A percentile compares a stretch with the other conserved stretches of the same genome.
These are phyloP conservation scores for Nakazawaea sp. DNA, from an alignment of 805 yeast genomes.

Conservation along the genomic window DNA sequence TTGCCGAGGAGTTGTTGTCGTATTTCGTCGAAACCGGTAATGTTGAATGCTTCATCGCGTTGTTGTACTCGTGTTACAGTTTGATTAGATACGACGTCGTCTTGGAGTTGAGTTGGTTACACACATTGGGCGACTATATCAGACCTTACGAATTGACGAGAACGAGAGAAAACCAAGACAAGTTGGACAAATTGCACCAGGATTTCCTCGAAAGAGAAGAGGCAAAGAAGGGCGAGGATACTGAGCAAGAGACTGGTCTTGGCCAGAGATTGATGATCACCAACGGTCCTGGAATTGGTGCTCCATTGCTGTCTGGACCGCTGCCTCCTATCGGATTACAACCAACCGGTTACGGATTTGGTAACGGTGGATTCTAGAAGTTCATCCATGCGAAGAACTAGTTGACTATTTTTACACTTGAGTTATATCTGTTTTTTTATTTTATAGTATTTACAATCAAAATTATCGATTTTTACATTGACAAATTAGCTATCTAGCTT, in stretches of 20 bases:
- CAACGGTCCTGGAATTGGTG: slow-evolving; percentile 50
- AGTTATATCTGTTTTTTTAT: too few species aligned
- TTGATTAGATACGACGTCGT: slow-evolving; percentile 77
- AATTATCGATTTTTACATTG: too few species aligned
- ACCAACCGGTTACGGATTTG: slow-evolving; percentile 68
- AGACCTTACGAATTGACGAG: slow-evolving; percentile 89
- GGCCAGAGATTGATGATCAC: slow-evolving; percentile 79
- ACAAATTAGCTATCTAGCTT: too few species aligned
- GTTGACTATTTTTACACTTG: too few species aligned
- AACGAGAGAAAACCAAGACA: slow-evolving; percentile 70
- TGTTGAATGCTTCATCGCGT: slow-evolving; percentile 89
- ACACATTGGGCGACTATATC: slow-evolving; percentile 72
- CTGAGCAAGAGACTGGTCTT: slow-evolving; percentile 34
- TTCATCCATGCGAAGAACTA: too few species aligned
- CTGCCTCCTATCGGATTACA: slow-evolving; percentile 48
- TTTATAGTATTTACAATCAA: too few species aligned
- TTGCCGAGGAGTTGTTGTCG: slow-evolving; percentile 80
- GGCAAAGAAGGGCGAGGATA: slow-evolving; percentile 36
- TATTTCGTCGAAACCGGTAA: slow-evolving; percentile 97
- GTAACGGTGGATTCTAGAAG: slow-evolving; percentile 39
- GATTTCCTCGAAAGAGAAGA: slow-evolving; percentile 69
- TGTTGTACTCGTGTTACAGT: slow-evolving; percentile 80
- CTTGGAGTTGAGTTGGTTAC: slow-evolving; percentile 86
- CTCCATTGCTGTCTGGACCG: slow-evolving; percentile 21
- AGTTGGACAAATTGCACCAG: slow-evolving; percentile 54